Evolutionary conservation across 164 flowering plant genomes (phyloP).

Genomic region (Aristolochia fimbriata): DNA sequence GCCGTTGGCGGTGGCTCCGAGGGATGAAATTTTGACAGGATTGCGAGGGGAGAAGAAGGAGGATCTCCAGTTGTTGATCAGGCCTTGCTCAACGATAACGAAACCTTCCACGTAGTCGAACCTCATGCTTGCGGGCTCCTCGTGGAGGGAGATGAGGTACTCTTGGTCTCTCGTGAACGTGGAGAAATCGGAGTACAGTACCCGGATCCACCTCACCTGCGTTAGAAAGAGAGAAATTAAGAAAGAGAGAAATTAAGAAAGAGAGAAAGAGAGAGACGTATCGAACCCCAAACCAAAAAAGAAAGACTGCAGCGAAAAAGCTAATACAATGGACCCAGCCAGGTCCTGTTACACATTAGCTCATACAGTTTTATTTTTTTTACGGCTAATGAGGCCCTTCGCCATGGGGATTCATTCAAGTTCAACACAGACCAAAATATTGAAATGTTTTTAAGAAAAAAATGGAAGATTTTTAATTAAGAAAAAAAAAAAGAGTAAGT

Average conservation of each 20-base stretch:
- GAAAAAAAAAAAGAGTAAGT: no score
- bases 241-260: constrained; percentile 2
- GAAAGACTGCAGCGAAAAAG: constrained; percentile 26
- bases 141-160: constrained; percentile 68
- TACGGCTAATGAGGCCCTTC: no score
- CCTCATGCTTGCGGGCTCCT: constrained; percentile 22
- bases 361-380: no score
- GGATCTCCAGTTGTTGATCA: constrained; percentile 87
- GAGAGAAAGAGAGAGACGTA: constrained; percentile 10
- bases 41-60: constrained; percentile 85
- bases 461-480: no score
- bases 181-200: constrained; percentile 65
- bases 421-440: no score
- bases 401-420: no score
- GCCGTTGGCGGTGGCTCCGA: constrained; percentile 30
- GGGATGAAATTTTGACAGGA: constrained; percentile 64
- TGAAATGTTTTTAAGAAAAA: no score
- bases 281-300: constrained; percentile 16
- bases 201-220: constrained; percentile 92
- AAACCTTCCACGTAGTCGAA: constrained; percentile 96
- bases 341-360: no score
- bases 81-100: constrained; percentile 82
- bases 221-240: constrained; percentile 6
- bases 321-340: not conserved
- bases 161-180: constrained; percentile 81